phyloP scores from a whole-genome alignment of 1,139 yeast genomes.

The Pichia sorboxylosa region DNA sequence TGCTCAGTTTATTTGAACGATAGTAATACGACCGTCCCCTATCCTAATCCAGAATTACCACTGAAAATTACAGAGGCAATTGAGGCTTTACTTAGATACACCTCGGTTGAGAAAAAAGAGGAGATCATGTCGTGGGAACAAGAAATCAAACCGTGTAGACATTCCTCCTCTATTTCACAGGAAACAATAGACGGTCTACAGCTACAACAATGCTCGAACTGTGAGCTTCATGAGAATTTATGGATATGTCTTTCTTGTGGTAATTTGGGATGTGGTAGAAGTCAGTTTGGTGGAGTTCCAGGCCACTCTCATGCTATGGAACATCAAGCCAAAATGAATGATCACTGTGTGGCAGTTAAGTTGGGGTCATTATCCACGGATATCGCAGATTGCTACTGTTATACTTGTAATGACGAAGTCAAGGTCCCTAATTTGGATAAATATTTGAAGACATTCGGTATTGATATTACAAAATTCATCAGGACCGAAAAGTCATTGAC shows the following conservation, averaged over 20 bases:
- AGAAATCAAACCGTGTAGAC: conserved; percentile 71
- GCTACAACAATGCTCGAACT: conserved; percentile 43
- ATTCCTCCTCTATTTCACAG: conserved; percentile 46
- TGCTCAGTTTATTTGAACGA: conserved; percentile 35
- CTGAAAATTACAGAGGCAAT: conserved; percentile 24
- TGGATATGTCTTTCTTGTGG: conserved; percentile 95
- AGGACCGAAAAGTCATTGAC: conserved; percentile 80
- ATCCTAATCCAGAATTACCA: conserved; percentile 15
- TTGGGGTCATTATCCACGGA: conserved; percentile 75
- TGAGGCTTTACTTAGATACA: conserved; percentile 44
- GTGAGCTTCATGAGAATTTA: conserved; percentile 65
- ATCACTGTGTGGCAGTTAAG: conserved; percentile 79
- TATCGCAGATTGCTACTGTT: conserved; percentile 76
- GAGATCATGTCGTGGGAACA: conserved; percentile 90
- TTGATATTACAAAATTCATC: conserved; percentile 43
- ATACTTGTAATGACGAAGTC: conserved; percentile 79
- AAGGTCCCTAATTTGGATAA: conserved; percentile 50
- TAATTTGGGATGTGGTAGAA: conserved; percentile 80
- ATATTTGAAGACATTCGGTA: conserved; percentile 51
- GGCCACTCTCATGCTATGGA: conserved; percentile 85
- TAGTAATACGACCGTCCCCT: conserved; percentile 20
- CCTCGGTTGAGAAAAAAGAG: conserved; percentile 54
- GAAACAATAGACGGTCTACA: conserved; percentile 23
- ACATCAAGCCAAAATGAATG: conserved; percentile 43
- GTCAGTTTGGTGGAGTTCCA: conserved; percentile 82